A percentile compares a stretch with the other conserved stretches of the same genome.
Conservation (phyloP, 768 basidiomycete genomes). For the Tulasnella sp. region DNA sequence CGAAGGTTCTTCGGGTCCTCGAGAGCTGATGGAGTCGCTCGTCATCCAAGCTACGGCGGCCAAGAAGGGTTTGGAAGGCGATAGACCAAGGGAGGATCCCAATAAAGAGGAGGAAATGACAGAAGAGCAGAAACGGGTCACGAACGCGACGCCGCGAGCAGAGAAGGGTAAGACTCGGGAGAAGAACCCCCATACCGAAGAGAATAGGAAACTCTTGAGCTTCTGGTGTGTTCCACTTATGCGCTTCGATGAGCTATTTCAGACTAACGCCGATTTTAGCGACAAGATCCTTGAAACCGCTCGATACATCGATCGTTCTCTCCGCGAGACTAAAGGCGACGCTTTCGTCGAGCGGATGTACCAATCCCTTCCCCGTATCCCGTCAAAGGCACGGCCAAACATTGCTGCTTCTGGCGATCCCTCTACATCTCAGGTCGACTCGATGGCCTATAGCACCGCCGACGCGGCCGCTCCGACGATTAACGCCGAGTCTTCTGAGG, state of each 20-base stretch:
- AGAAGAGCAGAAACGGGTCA: slow-evolving; percentile 86
- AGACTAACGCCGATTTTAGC: slow-evolving; percentile 25
- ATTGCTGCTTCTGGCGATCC: slow-evolving; percentile 29
- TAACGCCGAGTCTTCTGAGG: slow-evolving; percentile 51
- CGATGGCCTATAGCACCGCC: neutral
- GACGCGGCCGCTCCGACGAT: slow-evolving; percentile 27
- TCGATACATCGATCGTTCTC: slow-evolving; percentile 75
- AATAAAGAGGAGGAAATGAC: slow-evolving; percentile 55
- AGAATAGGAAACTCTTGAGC: slow-evolving; percentile 64
- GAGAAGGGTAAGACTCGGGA: slow-evolving; percentile 61
- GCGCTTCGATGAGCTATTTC: neutral
- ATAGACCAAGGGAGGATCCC: slow-evolving; percentile 41
- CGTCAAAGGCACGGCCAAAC: slow-evolving; percentile 29
- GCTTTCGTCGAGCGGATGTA: slow-evolving; percentile 75
- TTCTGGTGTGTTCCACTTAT: slow-evolving; percentile 49
- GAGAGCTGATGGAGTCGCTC: slow-evolving; percentile 84
- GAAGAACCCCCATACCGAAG: slow-evolving; percentile 45
- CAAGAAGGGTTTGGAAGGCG: slow-evolving; percentile 72
- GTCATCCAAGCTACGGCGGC: slow-evolving; percentile 91
- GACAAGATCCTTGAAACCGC: slow-evolving; percentile 76
- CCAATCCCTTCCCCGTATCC: slow-evolving; percentile 65
- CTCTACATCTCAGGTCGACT: slow-evolving; percentile 27
- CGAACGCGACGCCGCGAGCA: slow-evolving; percentile 36
- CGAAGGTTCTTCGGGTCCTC: slow-evolving; percentile 83
- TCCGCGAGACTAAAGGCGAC: slow-evolving; percentile 83